These are phyloP conservation scores for Citrus inodora DNA, from an alignment of 345 rosid genomes.

Conservation along the genomic window DNA sequence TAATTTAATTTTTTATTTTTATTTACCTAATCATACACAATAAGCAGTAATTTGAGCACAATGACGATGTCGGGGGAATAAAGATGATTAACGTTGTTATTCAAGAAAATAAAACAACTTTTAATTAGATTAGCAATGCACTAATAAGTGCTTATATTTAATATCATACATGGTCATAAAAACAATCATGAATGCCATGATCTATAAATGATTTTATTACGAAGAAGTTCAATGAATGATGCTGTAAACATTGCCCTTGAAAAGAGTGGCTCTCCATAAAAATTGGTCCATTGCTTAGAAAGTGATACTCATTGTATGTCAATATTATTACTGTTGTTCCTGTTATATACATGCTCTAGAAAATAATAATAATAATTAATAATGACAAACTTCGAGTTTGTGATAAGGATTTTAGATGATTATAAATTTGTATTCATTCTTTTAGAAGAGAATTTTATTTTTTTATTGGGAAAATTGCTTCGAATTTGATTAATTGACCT, in stretches of 20 bases:
- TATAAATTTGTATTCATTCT: too few relatives aligned
- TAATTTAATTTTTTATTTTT: too few relatives aligned
- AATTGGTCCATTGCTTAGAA: too few relatives aligned
- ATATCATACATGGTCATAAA: neutral
- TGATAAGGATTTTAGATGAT: too few relatives aligned
- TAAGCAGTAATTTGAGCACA: neutral
- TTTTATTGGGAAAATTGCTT: too few relatives aligned
- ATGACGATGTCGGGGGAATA: neutral
- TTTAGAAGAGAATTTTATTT: too few relatives aligned
- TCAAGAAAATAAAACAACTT: neutral
- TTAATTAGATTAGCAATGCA: neutral
- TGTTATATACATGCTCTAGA: too few relatives aligned
- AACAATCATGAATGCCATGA: neutral
- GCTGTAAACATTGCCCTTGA: neutral
- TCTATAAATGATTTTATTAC: neutral
- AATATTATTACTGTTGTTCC: too few relatives aligned
- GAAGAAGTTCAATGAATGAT: neutral
- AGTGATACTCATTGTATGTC: neutral
- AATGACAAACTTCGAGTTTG: too few relatives aligned
- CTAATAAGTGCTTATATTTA: too few relatives aligned
- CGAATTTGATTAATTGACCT: too few relatives aligned
- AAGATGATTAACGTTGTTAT: neutral
- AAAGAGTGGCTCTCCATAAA: neutral
- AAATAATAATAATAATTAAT: too few relatives aligned
- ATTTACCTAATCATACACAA: neutral